Base-by-base conservation (phyloP, 2,329 filamentous ascomycete genomes). In the Sphaerostilbella broomeana region DNA sequence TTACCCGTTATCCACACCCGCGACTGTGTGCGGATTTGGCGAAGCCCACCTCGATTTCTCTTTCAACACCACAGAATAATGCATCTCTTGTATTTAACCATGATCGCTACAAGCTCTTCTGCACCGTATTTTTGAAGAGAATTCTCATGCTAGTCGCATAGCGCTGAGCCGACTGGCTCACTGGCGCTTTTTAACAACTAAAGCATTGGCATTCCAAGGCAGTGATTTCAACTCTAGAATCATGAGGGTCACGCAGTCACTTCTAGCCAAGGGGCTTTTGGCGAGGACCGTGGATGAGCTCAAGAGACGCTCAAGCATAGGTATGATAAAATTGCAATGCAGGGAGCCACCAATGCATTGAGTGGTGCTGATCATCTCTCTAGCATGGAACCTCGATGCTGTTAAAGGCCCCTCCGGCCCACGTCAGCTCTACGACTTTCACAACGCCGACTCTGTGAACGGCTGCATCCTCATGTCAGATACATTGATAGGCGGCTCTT, bases 381-480 rank as follows among this genome's bases (percentile, higher is more conserved):
- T 36, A 87, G 85, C 77, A 25, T 60, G 85, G 48, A 83, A 74
- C 37, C 69, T 84, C 50, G 83, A 89, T 62, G 81, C 74, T 35
- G 69, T 87, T 52, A 79, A 77, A 49, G 73, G 72, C 18, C 76
- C 84, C 17, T 71, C 69, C 2, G 75, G 74, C 17, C 80, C 84
- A 1, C 77, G 75, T 43, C 67, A 73, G 6, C 71, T 92, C 22
- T 74, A 81, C 53, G 65, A 69, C 49, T 90, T 90, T 63, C 65
- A 73, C 51, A 51, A 56, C 13, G 56, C 65, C 28, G 63, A 67
- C 16, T 65, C 67, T 4, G 53, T 77, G 25, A 49, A 61, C 24
- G 64, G 68, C 46, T 77, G 73, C 61, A 92, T 94, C 60, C 69
- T 84, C 49, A 92, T 97, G 80, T 85, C 81, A 50, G 90, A 98